phyloP scores from a whole-genome alignment of 2,329 filamentous ascomycete species.

The Sporothrix protearum region DNA sequence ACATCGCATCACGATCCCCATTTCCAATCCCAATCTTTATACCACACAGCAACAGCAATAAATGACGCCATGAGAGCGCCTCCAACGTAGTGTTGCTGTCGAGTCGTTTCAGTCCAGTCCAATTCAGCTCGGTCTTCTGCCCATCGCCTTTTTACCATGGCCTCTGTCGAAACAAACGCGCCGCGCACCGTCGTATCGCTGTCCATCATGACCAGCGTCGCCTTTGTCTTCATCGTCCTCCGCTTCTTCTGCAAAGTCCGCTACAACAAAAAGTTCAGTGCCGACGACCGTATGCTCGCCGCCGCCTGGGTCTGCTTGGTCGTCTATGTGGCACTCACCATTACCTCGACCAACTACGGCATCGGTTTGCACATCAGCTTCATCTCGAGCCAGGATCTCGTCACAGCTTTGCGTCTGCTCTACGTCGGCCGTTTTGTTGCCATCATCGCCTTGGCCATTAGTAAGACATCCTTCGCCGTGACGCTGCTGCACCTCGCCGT shows the following conservation, averaged over 20 bases:
- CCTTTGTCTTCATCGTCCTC: slow-evolving; percentile 28
- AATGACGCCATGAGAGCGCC: not conserved
- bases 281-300: slow-evolving; percentile 29
- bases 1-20: too few species aligned
- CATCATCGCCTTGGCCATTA: slow-evolving; percentile 29
- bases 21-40: too few species aligned
- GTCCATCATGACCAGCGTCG: slow-evolving; percentile 27
- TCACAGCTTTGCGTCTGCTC: slow-evolving; percentile 26
- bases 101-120: not conserved
- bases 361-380: slow-evolving; percentile 25
- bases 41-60: not conserved
- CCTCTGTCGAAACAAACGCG: slow-evolving; percentile 21
- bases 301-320: slow-evolving; percentile 28
- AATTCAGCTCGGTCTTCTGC: not conserved
- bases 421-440: slow-evolving; percentile 30
- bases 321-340: slow-evolving; percentile 25
- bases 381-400: slow-evolving; percentile 24
- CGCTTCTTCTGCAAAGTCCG: slow-evolving; percentile 30
- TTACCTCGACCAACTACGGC: slow-evolving; percentile 25
- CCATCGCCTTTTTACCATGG: slow-evolving; percentile 11
- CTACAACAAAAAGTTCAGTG: slow-evolving; percentile 25
- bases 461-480: slow-evolving; percentile 32
- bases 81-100: not conserved
- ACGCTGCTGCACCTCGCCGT: slow-evolving; percentile 30
- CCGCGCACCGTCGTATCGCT: slow-evolving; percentile 28